phyloP scores from a whole-genome alignment of 345 rosid species.

The Eucalyptus pauciflora region DNA sequence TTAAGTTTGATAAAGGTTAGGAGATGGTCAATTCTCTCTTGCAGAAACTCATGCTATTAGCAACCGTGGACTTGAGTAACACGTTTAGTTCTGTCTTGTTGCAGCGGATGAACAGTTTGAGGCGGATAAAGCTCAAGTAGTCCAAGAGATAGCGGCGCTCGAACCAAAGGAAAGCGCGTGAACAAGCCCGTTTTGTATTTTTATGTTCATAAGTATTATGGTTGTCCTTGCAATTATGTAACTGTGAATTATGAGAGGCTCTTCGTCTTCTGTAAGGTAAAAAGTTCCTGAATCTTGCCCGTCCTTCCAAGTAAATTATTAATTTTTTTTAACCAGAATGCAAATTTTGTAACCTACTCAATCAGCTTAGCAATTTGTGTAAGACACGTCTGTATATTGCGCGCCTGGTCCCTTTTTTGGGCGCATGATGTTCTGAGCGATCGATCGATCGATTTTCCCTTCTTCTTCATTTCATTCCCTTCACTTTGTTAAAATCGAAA shows the following conservation, averaged over 20 bases:
- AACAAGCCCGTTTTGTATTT: background rate
- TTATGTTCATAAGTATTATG: background rate
- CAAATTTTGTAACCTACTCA: background rate
- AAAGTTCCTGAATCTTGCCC: background rate
- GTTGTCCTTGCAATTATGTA: background rate
- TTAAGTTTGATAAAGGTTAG: slow-evolving; percentile 64
- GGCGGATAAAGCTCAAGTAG: slow-evolving; percentile 89
- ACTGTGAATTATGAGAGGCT: background rate
- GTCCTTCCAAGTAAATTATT: background rate
- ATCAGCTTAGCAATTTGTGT: background rate
- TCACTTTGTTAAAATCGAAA: background rate
- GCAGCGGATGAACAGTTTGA: slow-evolving; percentile 95
- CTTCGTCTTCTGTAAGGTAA: background rate
- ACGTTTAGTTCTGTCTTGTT: background rate
- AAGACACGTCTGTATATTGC: background rate
- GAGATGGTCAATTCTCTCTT: background rate
- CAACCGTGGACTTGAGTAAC: background rate
- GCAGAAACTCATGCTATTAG: background rate
- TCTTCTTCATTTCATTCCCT: background rate
- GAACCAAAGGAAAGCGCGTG: slow-evolving; percentile 25
- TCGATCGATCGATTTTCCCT: background rate
- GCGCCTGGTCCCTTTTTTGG: background rate
- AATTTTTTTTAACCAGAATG: background rate
- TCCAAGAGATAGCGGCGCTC: slow-evolving; percentile 78
- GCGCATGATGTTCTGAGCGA: background rate